These are phyloP conservation scores for Pseudocercospora fuligena DNA, from an alignment of 2,329 filamentous ascomycete genomes.

Conservation along the genomic window DNA sequence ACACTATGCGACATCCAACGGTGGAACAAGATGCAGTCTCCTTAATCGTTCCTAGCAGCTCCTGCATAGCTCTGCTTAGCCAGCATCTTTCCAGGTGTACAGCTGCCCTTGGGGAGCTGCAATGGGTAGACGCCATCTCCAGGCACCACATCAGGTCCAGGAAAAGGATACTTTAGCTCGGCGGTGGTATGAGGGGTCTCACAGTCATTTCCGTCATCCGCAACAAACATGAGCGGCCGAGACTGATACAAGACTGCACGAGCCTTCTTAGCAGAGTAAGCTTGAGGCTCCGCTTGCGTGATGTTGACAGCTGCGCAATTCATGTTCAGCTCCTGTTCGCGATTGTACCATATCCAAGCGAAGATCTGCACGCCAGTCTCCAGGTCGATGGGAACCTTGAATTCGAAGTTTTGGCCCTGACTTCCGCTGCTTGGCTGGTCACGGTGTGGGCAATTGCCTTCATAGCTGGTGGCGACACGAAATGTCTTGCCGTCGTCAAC, in stretches of 20 bases:
- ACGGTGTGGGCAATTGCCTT: conserved; percentile 54
- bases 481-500: conserved; percentile 51
- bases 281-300: conserved; percentile 22
- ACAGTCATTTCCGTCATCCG: conserved; percentile 49
- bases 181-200: conserved; percentile 41
- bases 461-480: conserved; percentile 51
- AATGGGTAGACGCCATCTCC: conserved; percentile 54
- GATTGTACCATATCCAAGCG: conserved; percentile 55
- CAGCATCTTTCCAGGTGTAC: conserved; percentile 24
- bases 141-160: conserved; percentile 49
- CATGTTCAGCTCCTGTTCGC: conserved; percentile 53
- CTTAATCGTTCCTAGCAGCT: conserved; percentile 11
- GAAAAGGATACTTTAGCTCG: conserved; percentile 51
- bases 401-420: conserved; percentile 50
- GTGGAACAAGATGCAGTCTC: background rate
- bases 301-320: conserved; percentile 54
- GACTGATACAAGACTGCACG: conserved; percentile 42
- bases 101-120: conserved; percentile 41
- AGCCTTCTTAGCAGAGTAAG: conserved; percentile 4
- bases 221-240: conserved; percentile 49
- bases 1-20: background rate
- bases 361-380: conserved; percentile 50
- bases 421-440: conserved; percentile 42
- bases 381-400: conserved; percentile 51
- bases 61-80: conserved; percentile 28